phyloP scores from a whole-genome alignment of 176 grass and related monocot genomes.

The Chloris gayana region DNA sequence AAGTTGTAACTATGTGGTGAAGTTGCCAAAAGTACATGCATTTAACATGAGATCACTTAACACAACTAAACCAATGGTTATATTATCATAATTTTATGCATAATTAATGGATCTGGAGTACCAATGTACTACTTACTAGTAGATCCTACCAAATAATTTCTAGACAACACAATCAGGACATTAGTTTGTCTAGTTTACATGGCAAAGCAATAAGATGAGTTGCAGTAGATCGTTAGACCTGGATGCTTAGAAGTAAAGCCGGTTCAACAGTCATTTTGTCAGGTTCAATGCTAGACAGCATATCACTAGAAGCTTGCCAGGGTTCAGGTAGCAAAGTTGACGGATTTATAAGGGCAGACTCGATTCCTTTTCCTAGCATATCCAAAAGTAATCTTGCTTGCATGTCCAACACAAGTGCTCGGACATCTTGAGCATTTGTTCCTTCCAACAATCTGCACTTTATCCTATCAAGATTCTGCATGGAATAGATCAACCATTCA shows the following conservation, averaged over 20 bases:
- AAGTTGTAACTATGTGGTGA: slow-evolving; percentile 2
- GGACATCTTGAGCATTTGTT: slow-evolving; percentile 99
- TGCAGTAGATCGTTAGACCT: slow-evolving; percentile 62
- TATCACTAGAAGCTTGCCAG: slow-evolving; percentile 89
- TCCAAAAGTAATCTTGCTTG: slow-evolving; percentile 98
- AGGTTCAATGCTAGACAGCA: slow-evolving; percentile 81
- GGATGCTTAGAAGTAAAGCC: slow-evolving; percentile 76
- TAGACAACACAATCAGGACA: neutral
- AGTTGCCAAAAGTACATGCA: neutral
- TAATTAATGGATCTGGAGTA: slow-evolving; percentile 8
- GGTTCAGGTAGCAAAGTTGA: slow-evolving; percentile 91
- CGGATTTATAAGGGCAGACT: slow-evolving; percentile 90
- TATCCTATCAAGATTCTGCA: slow-evolving; percentile 98
- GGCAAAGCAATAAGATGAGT: slow-evolving; percentile 20
- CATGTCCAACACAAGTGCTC: slow-evolving; percentile 99
- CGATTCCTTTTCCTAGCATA: slow-evolving; percentile 98
- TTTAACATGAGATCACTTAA: slow-evolving; percentile 32
- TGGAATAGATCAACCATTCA: slow-evolving; percentile 18
- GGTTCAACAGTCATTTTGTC: slow-evolving; percentile 96
- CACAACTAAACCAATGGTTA: slow-evolving; percentile 22
- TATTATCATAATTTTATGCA: neutral
- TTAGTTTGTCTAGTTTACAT: slow-evolving; percentile 21
- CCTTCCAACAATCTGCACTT: slow-evolving; percentile 98
- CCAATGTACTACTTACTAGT: neutral
- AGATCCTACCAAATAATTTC: neutral